Evolutionary conservation across 1,284 basidiomycete genomes (phyloP).

Genomic region (Apiotrichum gracile): DNA sequence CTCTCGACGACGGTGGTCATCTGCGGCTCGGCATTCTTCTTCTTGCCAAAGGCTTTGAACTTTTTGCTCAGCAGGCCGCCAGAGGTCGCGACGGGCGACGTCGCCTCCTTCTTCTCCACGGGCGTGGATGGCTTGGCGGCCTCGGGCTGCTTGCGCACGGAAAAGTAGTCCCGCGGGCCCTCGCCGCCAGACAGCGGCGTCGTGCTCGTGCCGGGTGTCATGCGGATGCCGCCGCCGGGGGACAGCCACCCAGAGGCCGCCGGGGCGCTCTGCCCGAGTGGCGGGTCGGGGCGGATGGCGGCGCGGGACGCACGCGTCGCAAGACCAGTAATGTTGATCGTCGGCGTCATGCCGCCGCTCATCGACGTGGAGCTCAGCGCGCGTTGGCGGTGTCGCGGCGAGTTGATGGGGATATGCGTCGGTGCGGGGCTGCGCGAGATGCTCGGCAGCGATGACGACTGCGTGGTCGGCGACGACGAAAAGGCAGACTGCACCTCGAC

Average conservation of each 20-base stretch:
- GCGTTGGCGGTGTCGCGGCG: slow-evolving; percentile 19
- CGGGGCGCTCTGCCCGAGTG: slow-evolving; percentile 27
- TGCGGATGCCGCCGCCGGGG: slow-evolving; percentile 2
- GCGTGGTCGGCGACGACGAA: slow-evolving; percentile 15
- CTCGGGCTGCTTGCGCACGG: slow-evolving; percentile 18
- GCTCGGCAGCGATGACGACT: slow-evolving; percentile 22
- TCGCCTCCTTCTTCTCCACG: slow-evolving; percentile 5
- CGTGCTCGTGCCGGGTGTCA: not conserved
- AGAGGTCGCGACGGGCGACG: not conserved
- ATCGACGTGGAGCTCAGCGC: slow-evolving; percentile 3
- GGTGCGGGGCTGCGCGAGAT: slow-evolving; percentile 28
- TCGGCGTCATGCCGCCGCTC: slow-evolving; percentile 19
- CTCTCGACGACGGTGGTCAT: slow-evolving; percentile 37
- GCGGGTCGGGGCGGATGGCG: slow-evolving; percentile 39
- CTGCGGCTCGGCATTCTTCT: slow-evolving; percentile 46
- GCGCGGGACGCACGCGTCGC: slow-evolving; percentile 61
- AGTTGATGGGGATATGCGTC: slow-evolving; percentile 35
- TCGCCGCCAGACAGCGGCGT: not conserved
- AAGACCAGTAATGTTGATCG: slow-evolving; percentile 55
- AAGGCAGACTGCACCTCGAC: slow-evolving; percentile 21
- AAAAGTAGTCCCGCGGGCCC: slow-evolving; percentile 37
- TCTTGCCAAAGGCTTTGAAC: slow-evolving; percentile 65
- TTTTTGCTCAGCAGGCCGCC: slow-evolving; percentile 33
- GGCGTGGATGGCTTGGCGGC: not conserved
- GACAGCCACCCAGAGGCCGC: slow-evolving; percentile 22